A percentile compares a stretch with the other conserved stretches of the same genome.
Evolutionary conservation across 2,329 filamentous ascomycete genomes (phyloP).

Genomic region (Arachnomyces sp.): DNA sequence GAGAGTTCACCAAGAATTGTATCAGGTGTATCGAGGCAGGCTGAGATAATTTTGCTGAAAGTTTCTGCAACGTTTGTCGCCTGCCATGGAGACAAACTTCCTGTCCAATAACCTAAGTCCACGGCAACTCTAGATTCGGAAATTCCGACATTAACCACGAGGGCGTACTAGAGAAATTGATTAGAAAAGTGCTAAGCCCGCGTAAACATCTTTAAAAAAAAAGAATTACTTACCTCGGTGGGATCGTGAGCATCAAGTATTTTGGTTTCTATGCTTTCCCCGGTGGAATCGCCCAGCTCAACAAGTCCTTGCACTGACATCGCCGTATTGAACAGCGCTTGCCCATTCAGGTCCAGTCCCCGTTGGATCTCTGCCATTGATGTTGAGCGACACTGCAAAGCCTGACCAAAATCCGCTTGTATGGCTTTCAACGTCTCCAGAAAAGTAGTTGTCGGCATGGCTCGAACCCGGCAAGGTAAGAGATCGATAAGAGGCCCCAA

Average conservation of each 20-base stretch:
- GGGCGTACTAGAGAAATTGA: no score
- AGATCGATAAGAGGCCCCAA: constrained; percentile 47
- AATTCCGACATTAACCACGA: constrained; percentile 21
- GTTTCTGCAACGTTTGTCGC: constrained; percentile 9
- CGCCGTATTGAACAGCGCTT: constrained; percentile 16
- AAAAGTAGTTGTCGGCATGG: no score
- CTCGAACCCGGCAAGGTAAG: constrained; percentile 43
- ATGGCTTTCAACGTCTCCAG: neutral
- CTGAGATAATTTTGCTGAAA: no score
- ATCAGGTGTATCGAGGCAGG: no score
- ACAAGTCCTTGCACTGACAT: constrained; percentile 14
- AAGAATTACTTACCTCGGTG: constrained; percentile 13
- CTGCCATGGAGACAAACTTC: constrained; percentile 9
- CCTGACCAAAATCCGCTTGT: constrained; percentile 3
- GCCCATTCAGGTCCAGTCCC: constrained; percentile 8
- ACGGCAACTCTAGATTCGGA: constrained; percentile 28
- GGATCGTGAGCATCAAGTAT: constrained; percentile 11
- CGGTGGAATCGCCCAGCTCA: constrained; percentile 8
- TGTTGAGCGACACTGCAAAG: constrained; percentile 11
- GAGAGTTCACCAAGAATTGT: constrained; percentile 7
- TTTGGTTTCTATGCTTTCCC: constrained; percentile 9
- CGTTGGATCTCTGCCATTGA: constrained; percentile 12
- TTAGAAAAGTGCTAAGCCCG: no score
- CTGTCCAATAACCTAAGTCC: no score
- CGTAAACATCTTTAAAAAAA: no score